phyloP scores from a whole-genome alignment of 1,139 yeast genomes.

The Keqinozyma sinolaborantium region DNA sequence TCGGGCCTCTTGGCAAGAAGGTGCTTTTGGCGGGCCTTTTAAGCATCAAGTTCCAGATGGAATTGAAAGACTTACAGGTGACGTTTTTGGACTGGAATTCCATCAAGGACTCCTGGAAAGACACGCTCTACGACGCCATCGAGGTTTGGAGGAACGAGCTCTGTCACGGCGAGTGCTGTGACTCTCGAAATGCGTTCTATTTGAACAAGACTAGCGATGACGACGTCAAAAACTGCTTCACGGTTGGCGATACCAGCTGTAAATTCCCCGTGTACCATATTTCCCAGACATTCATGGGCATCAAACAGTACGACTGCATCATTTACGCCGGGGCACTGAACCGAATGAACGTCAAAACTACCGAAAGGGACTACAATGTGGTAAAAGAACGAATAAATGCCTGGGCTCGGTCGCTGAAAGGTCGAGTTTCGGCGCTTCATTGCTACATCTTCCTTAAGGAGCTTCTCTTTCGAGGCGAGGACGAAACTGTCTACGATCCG shows the following conservation, averaged over 20 bases:
- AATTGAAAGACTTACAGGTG: slow-evolving; percentile 60
- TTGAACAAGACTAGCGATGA: slow-evolving; percentile 5
- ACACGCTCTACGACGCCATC: slow-evolving; percentile 56
- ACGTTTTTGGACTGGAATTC: slow-evolving; percentile 30
- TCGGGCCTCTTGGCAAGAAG: slow-evolving; percentile 57
- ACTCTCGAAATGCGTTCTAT: slow-evolving; percentile 13
- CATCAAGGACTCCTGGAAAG: slow-evolving; percentile 54
- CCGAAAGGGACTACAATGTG: slow-evolving; percentile 43
- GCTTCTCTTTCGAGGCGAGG: slow-evolving; percentile 47
- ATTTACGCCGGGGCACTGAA: slow-evolving; percentile 76
- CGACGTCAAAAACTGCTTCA: slow-evolving; percentile 7
- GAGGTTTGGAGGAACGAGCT: slow-evolving; percentile 52
- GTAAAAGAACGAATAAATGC: slow-evolving; percentile 45
- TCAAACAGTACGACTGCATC: slow-evolving; percentile 69
- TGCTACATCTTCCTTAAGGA: slow-evolving; percentile 58
- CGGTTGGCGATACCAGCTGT: slow-evolving; percentile 35
- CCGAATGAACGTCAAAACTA: slow-evolving; percentile 67
- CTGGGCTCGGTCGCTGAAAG: slow-evolving; percentile 33
- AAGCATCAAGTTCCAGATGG: slow-evolving; percentile 69
- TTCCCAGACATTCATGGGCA: slow-evolving; percentile 61
- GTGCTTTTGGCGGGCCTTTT: slow-evolving; percentile 63
- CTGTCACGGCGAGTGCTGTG: slow-evolving; percentile 27
- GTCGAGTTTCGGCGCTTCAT: slow-evolving; percentile 46
- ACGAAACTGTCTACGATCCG: slow-evolving; percentile 37
- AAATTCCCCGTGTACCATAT: slow-evolving; percentile 57